Evolutionary conservation across 306 rosid species (phyloP).

Genomic region (Amphicarpaea edgeworthii): DNA sequence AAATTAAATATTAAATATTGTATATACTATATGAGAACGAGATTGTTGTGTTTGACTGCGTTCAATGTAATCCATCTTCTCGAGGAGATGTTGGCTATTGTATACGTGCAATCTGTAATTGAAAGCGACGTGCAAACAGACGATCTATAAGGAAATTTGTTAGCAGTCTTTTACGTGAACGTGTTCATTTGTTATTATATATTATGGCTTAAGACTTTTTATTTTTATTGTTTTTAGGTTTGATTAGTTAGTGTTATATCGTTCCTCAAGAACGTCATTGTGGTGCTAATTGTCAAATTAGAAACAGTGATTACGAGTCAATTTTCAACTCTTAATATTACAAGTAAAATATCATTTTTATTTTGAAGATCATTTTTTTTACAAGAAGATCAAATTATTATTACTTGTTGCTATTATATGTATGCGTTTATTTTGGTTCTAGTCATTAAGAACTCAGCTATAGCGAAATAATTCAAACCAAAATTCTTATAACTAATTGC

Average conservation of each 20-base stretch:
- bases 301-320: background rate
- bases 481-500: background rate
- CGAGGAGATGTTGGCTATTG: background rate
- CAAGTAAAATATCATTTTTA: too few species aligned
- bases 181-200: background rate
- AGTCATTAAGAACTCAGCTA: background rate
- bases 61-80: constrained; percentile 43
- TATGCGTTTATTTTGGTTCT: too few species aligned
- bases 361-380: too few species aligned
- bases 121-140: constrained; percentile 31
- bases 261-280: background rate
- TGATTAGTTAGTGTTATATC: too few species aligned
- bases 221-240: background rate
- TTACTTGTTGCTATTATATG: too few species aligned
- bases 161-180: background rate
- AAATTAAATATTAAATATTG: background rate
- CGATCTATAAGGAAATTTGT: background rate
- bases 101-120: background rate
- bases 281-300: background rate
- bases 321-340: too few species aligned
- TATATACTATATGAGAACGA: background rate
- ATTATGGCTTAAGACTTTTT: background rate
- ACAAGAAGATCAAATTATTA: background rate
- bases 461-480: background rate
- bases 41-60: constrained; percentile 43